Percentiles rank a stretch among this genome's conserved stretches.
Evolutionary conservation across 2,329 filamentous ascomycete species (phyloP).

Genomic region (Cyphellophora attinorum): DNA sequence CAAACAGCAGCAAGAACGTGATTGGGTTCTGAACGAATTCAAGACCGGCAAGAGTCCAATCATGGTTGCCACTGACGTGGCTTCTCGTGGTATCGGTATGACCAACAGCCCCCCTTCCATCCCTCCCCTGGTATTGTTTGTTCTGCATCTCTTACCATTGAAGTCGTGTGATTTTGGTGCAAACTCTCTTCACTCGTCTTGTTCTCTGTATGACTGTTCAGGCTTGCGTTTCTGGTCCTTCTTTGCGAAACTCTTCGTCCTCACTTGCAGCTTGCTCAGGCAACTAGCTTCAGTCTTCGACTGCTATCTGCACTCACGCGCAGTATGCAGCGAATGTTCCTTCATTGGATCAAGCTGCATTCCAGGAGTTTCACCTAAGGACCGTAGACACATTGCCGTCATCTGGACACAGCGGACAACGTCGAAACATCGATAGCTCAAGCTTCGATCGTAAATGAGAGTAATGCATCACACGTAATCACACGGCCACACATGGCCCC

Average conservation of each 20-base stretch:
- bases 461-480: constrained; percentile 49
- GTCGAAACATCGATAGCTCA: constrained; percentile 14
- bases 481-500: constrained; percentile 51
- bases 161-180: constrained; percentile 54
- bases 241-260: constrained; percentile 77
- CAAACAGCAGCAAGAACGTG: constrained; percentile 98
- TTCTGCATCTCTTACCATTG: constrained; percentile 30
- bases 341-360: constrained; percentile 70
- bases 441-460: constrained; percentile 43
- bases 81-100: constrained; percentile 99
- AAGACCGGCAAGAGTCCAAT: constrained; percentile 99
- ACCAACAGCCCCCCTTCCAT: constrained; percentile 31
- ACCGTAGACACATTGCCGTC: constrained; percentile 50
- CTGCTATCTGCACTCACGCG: constrained; percentile 13
- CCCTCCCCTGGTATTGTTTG: constrained; percentile 25
- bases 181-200: constrained; percentile 84
- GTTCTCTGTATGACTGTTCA: constrained; percentile 88
- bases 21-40: constrained; percentile 99
- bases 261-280: constrained; percentile 19
- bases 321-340: constrained; percentile 41
- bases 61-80: constrained; percentile 99
- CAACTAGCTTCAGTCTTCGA: constrained; percentile 12
- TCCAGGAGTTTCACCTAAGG: constrained; percentile 57
- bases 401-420: constrained; percentile 35
- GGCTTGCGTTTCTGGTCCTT: constrained; percentile 68